Evolutionary conservation across 805 yeast species (phyloP).

Genomic region (Kuraishia floccosa): DNA sequence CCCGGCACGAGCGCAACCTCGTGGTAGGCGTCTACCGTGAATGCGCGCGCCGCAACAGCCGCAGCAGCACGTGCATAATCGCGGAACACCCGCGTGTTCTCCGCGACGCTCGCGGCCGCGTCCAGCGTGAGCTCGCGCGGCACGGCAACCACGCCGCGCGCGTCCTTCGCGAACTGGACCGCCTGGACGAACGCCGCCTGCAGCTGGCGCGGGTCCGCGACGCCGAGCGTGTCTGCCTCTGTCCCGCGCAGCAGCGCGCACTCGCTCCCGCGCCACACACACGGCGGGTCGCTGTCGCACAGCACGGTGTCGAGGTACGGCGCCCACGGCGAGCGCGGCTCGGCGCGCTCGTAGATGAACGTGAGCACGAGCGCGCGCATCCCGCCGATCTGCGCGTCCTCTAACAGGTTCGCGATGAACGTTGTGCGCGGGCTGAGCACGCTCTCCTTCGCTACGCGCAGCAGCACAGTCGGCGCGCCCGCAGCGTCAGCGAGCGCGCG

Average conservation of each 20-base stretch:
- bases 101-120: conserved; percentile 12
- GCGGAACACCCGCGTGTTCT: conserved; percentile 17
- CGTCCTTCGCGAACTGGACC: conserved; percentile 25
- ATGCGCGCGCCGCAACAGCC: conserved; percentile 67
- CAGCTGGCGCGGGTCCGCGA: conserved; percentile 36
- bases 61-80: conserved; percentile 47
- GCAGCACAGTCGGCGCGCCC: conserved; percentile 20
- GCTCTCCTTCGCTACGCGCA: conserved; percentile 51
- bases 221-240: conserved; percentile 49
- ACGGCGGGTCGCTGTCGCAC: conserved; percentile 37
- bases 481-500: conserved; percentile 23
- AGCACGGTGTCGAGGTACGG: conserved; percentile 48
- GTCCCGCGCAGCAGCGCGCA: conserved; percentile 43
- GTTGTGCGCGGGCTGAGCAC: conserved; percentile 50
- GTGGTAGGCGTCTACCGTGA: conserved; percentile 67
- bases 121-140: conserved; percentile 24
- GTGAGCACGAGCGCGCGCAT: conserved; percentile 58
- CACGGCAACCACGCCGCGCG: conserved; percentile 14
- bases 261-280: conserved; percentile 49
- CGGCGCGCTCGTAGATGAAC: conserved; percentile 58
- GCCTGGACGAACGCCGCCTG: conserved; percentile 26
- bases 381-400: conserved; percentile 51
- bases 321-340: conserved; percentile 71
- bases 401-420: conserved; percentile 51
- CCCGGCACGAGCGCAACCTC: conserved; percentile 78